Conservation (phyloP, 345 rosid genomes). For the Populus nigra region DNA sequence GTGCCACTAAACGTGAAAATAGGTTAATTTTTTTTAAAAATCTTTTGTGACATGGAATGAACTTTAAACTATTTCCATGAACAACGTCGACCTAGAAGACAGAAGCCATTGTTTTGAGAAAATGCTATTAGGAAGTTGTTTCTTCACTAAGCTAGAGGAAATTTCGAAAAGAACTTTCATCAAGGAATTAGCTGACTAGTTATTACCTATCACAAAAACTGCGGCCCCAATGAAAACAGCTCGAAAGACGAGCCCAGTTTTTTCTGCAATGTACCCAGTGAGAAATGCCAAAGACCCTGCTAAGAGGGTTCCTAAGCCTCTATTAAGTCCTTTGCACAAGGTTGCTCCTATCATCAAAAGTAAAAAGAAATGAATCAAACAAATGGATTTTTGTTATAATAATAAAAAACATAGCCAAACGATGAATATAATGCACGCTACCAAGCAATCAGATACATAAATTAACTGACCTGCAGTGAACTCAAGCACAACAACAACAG, state of each 20-base stretch:
- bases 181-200: not conserved
- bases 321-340: conserved; percentile 73
- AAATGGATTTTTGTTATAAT: no score
- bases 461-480: conserved; percentile 55
- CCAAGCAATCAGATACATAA: not conserved
- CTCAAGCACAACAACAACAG: conserved; percentile 83
- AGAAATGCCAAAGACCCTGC: conserved; percentile 74
- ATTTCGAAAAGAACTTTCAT: not conserved
- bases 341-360: conserved; percentile 56
- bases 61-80: not conserved
- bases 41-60: not conserved
- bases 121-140: not conserved
- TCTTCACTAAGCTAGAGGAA: not conserved
- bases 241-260: conserved; percentile 48
- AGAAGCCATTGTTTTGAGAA: not conserved
- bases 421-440: not conserved
- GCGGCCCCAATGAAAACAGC: conserved; percentile 74
- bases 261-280: conserved; percentile 56
- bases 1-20: no score
- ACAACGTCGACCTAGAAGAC: not conserved
- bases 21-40: no score
- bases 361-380: not conserved
- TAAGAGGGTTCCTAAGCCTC: conserved; percentile 70
- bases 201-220: conserved; percentile 68
- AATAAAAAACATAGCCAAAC: not conserved